phyloP scores from a whole-genome alignment of 116 monocot species.

The Posidonia oceanica region DNA sequence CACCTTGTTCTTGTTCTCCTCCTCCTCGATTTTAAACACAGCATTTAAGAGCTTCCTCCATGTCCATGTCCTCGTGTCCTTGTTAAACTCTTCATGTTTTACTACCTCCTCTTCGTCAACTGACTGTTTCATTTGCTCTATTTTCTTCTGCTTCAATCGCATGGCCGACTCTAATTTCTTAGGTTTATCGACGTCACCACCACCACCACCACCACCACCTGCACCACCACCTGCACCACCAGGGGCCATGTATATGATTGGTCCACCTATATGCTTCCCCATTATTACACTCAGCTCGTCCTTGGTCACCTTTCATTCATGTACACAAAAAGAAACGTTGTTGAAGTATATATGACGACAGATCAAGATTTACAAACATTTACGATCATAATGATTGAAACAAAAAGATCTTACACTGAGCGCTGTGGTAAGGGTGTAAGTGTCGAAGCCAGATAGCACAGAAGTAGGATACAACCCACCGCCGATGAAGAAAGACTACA shows the following conservation, averaged over 20 bases:
- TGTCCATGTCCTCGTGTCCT: too few species aligned
- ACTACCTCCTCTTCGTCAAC: neutral
- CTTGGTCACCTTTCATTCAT: slow-evolving; percentile 28
- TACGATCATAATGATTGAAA: neutral
- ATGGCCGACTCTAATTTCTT: neutral
- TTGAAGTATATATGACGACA: too few species aligned
- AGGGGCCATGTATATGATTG: slow-evolving; percentile 34
- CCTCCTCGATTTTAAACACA: slow-evolving; percentile 12
- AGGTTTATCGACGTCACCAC: neutral
- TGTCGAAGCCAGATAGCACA: slow-evolving; percentile 46
- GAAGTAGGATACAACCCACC: slow-evolving; percentile 18
- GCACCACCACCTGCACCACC: too few species aligned
- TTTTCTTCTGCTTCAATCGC: neutral
- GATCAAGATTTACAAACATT: neutral
- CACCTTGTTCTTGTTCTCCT: slow-evolving; percentile 17
- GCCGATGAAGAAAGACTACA: slow-evolving; percentile 64
- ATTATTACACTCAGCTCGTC: slow-evolving; percentile 28
- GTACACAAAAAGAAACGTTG: neutral
- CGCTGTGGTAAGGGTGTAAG: slow-evolving; percentile 29
- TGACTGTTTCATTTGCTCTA: neutral
- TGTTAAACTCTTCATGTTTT: neutral
- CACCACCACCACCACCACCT: too few species aligned
- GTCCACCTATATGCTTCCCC: slow-evolving; percentile 16
- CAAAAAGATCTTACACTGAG: slow-evolving; percentile 37
- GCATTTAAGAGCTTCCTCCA: too few species aligned